Evolutionary conservation across 2,329 filamentous ascomycete species (phyloP), one percentile per base, ranked within the genome.

Genomic region (Sporothrix brunneoviolacea): DNA sequence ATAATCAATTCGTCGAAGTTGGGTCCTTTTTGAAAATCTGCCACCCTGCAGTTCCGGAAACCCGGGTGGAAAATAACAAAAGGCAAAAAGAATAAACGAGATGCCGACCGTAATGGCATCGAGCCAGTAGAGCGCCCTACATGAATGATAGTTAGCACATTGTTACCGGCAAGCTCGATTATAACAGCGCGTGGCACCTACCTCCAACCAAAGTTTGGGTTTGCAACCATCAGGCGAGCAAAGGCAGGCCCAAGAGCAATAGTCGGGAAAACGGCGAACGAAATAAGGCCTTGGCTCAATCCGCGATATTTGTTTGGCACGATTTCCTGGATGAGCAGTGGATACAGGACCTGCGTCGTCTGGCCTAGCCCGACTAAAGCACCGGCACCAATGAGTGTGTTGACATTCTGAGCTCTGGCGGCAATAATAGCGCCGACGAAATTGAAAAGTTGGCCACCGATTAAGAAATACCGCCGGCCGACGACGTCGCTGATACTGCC

Each of bases 251-350:
- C 43, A 8, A 33, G 43, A 30, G 39, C 28, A 45, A 51, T 54
- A 37, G 33, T 58, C 39, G 55, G 56, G 48, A 48, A 56, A 50
- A 50, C 51, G 51, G 47, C 53, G 39, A 53, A n/a, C 50, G 51
- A 48, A 33, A 50, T 35, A 38, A 55, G 55, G 57, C 59, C 48
- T 12, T 50, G 48, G 32, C 40, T 39, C 32, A 44, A 13, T 32
- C 48, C 48, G 18, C 48, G 48, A 27, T 50, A 44, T 16, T 50
- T 50, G 48, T 50, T 50, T 4, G 48, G 48, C 32, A 50, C 48
- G 18, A 50, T 50, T 35, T 50, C 48, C 33, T 50, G 48, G 18
- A 43, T 30, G 16, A 44, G 32, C 35, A 50, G 24, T 4, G 48
- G 48, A 16, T 44, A 50, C 1, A 39, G 32, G 1, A 50, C 28